Percentiles rank a stretch among this genome's conserved stretches.
phyloP scores from a whole-genome alignment of 441 rosid species.

The Gossypium davidsonii region DNA sequence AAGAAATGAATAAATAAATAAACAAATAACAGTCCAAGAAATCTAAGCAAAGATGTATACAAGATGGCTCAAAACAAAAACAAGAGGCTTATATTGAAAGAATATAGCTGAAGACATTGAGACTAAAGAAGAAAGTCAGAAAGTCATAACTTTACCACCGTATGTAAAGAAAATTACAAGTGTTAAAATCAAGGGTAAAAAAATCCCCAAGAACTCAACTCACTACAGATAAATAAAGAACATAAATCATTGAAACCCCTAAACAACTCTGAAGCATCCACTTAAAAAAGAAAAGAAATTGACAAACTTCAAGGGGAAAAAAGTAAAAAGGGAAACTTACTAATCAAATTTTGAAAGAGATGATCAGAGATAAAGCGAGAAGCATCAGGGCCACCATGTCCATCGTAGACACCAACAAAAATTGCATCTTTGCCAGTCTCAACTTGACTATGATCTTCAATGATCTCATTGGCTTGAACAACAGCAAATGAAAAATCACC shows the following conservation, averaged over 20 bases:
- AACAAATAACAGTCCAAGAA: neutral
- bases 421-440: constrained; percentile 59
- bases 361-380: constrained; percentile 67
- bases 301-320: neutral
- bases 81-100: neutral
- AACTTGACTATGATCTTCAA: constrained; percentile 86
- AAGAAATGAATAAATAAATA: neutral
- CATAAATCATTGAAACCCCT: neutral
- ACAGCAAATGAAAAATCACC: constrained; percentile 84
- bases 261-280: neutral
- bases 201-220: neutral
- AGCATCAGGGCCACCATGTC: constrained; percentile 97
- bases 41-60: neutral
- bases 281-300: neutral
- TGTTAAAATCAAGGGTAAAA: neutral
- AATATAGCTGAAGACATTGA: neutral
- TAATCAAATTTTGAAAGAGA: constrained; percentile 64
- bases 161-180: neutral
- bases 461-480: constrained; percentile 72
- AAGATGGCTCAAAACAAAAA: neutral
- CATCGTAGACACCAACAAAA: constrained; percentile 89
- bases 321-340: constrained; percentile 29
- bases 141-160: neutral
- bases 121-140: neutral
- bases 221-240: neutral